These are phyloP conservation scores for Artemisia argyi DNA, from an alignment of 129 eudicot species.

Conservation along the genomic window DNA sequence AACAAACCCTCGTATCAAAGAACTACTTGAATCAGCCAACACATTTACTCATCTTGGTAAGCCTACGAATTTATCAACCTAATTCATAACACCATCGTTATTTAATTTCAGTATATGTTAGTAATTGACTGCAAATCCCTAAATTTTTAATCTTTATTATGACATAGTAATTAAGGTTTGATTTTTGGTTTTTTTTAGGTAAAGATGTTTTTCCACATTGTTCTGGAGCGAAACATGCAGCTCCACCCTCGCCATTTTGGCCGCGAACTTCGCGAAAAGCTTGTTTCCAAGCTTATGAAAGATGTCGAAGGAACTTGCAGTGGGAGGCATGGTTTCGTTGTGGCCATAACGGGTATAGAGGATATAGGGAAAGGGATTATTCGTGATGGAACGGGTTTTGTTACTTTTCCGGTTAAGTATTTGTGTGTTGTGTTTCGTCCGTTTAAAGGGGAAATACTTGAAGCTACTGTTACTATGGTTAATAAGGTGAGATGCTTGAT, in stretches of 20 bases:
- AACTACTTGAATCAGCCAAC: no score
- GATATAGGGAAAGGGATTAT: slow-evolving; percentile 87
- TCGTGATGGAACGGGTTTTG: slow-evolving; percentile 93
- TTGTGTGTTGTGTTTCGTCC: slow-evolving; percentile 94
- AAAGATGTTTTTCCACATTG: slow-evolving; percentile 80
- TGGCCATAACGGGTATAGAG: slow-evolving; percentile 88
- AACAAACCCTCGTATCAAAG: no score
- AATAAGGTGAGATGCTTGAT: slow-evolving; percentile 62
- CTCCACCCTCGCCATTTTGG: slow-evolving; percentile 89
- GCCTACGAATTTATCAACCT: no score
- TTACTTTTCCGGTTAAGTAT: slow-evolving; percentile 87
- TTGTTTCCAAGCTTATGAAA: slow-evolving; percentile 80
- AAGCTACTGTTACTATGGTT: slow-evolving; percentile 98
- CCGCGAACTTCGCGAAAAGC: slow-evolving; percentile 83
- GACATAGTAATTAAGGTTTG: not conserved
- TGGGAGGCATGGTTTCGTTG: slow-evolving; percentile 94
- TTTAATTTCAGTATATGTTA: no score
- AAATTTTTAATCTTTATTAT: no score
- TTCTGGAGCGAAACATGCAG: slow-evolving; percentile 82
- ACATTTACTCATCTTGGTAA: no score
- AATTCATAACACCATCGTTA: no score
- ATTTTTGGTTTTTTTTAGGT: not conserved
- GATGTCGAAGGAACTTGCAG: slow-evolving; percentile 96
- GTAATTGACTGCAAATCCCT: no score
- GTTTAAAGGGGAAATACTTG: slow-evolving; percentile 91